Percentiles rank a stretch among this genome's conserved stretches.
Evolutionary conservation across 306 rosid species (phyloP).

Genomic region (Morella rubra): DNA sequence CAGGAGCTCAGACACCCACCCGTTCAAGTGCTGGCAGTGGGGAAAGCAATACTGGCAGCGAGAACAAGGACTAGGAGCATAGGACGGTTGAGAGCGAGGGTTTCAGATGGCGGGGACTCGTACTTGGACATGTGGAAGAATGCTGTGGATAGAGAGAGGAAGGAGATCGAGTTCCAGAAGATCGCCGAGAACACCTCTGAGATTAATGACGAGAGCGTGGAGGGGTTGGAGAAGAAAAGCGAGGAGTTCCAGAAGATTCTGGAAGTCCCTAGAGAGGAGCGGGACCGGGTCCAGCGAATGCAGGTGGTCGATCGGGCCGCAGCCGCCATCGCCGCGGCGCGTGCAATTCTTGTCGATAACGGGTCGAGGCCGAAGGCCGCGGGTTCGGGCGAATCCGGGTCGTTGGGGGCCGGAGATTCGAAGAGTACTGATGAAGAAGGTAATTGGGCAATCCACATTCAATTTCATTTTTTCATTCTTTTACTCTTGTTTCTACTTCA

Average conservation of each 20-base stretch:
- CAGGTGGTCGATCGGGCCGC: slow-evolving; percentile 91
- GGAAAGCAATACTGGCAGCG: background rate
- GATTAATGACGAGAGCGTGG: background rate
- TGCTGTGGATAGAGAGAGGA: slow-evolving; percentile 62
- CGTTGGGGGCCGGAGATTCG: slow-evolving; percentile 1
- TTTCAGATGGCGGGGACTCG: slow-evolving; percentile 42
- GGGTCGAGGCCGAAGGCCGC: slow-evolving; percentile 10
- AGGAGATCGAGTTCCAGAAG: slow-evolving; percentile 46
- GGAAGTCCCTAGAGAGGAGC: slow-evolving; percentile 63
- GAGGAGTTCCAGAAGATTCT: slow-evolving; percentile 74
- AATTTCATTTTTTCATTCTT: background rate
- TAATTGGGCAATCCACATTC: slow-evolving; percentile 5
- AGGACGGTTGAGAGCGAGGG: slow-evolving; percentile 28
- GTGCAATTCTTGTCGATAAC: slow-evolving; percentile 42
- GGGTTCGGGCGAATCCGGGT: slow-evolving; percentile 6
- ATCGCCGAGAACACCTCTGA: slow-evolving; percentile 34
- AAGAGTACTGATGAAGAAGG: slow-evolving; percentile 32
- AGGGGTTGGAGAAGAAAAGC: slow-evolving; percentile 60
- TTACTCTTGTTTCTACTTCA: background rate
- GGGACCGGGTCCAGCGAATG: slow-evolving; percentile 74
- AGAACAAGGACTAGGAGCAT: background rate
- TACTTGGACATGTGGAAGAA: slow-evolving; percentile 91
- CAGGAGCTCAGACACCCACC: slow-evolving; percentile 10
- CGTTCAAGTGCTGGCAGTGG: background rate
- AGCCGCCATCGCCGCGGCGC: slow-evolving; percentile 86